phyloP scores from a whole-genome alignment of 2,329 filamentous ascomycete species.

The Ophiostoma montium region DNA sequence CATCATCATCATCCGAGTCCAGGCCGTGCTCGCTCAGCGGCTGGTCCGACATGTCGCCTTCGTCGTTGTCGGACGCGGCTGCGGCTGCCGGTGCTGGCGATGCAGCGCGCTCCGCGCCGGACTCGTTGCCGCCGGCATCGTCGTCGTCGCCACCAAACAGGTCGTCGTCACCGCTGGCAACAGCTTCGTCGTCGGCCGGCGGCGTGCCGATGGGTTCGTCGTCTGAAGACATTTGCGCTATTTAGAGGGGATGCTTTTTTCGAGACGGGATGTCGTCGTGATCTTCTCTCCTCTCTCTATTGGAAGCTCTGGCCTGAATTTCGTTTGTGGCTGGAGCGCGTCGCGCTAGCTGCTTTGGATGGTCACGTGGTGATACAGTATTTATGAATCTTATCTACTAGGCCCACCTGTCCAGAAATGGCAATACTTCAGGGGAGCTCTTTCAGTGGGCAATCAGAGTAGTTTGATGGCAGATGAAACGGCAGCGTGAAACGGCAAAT shows the following conservation, averaged over 20 bases:
- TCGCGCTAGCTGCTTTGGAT: neutral
- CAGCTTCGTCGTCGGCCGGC: conserved; percentile 7
- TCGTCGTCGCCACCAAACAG: conserved; percentile 18
- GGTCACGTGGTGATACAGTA: no score
- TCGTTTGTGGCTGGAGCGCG: conserved; percentile 6
- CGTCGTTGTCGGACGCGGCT: conserved; percentile 47
- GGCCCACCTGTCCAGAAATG: no score
- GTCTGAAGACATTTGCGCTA: no score
- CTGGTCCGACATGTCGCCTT: conserved; percentile 49
- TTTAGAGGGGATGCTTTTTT: no score
- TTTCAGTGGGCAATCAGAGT: no score
- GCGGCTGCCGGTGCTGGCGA: no score
- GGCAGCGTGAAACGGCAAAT: no score
- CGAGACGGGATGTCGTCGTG: neutral
- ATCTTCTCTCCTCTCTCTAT: neutral
- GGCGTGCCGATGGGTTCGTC: conserved; percentile 11
- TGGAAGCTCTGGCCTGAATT: neutral
- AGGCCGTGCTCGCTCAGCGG: conserved; percentile 48
- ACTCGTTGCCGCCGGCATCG: conserved; percentile 43
- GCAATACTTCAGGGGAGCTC: no score
- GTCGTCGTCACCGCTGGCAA: conserved; percentile 10
- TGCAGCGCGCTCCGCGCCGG: conserved; percentile 26
- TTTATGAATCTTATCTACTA: no score
- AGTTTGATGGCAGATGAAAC: no score
- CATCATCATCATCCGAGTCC: conserved; percentile 36